phyloP scores from a whole-genome alignment of 73 alveolate species.

The Paramecium primaurelia region DNA sequence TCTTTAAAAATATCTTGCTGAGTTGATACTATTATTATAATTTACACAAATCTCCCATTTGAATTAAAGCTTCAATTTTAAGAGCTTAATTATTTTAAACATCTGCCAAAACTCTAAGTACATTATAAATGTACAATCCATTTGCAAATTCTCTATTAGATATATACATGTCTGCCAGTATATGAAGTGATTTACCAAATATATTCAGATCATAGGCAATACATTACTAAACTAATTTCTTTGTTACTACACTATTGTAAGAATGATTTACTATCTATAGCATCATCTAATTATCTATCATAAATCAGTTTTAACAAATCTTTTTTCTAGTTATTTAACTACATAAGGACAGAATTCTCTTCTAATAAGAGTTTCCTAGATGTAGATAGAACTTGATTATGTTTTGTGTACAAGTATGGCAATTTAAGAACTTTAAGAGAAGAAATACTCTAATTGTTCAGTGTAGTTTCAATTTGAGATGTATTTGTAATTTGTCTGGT shows the following conservation, averaged over 20 bases:
- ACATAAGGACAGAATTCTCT: neutral
- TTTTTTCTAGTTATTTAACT: neutral
- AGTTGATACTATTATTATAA: neutral
- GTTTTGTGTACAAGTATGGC: neutral
- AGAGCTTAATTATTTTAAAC: neutral
- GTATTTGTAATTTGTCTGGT: conserved; percentile 7
- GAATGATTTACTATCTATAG: conserved; percentile 11
- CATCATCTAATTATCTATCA: conserved; percentile 12
- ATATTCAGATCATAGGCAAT: neutral
- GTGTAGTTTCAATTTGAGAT: conserved; percentile 21
- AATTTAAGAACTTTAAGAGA: neutral
- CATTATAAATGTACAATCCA: neutral
- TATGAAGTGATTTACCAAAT: neutral
- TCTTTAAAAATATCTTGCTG: conserved; percentile 14
- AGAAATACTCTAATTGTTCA: neutral
- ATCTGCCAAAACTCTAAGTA: neutral
- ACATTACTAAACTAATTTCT: neutral
- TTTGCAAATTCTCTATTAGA: conserved; percentile 13
- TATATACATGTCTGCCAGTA: neutral
- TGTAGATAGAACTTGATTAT: neutral
- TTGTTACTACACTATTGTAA: neutral
- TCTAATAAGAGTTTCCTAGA: neutral
- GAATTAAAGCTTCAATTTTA: neutral
- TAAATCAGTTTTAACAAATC: neutral
- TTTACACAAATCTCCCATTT: conserved; percentile 39